Evolutionary conservation across 495 filamentous ascomycete species (phyloP).

Genomic region (Aspergillus baeticus): DNA sequence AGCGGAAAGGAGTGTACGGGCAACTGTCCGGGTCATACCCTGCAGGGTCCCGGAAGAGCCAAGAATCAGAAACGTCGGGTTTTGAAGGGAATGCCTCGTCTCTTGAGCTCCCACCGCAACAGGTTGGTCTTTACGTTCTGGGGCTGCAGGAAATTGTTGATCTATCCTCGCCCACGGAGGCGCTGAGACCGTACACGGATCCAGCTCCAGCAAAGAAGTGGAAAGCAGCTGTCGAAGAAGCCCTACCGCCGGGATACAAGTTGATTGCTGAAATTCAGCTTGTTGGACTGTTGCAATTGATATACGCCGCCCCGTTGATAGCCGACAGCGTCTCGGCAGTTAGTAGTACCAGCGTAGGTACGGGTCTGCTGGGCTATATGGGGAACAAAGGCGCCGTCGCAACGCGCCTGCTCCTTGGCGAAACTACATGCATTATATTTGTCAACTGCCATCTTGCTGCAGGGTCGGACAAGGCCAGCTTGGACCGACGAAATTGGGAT

Average conservation of each 20-base stretch:
- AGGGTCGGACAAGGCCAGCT: conserved; percentile 69
- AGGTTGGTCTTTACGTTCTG: conserved; percentile 85
- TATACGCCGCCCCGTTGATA: conserved; percentile 79
- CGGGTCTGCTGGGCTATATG: conserved; percentile 86
- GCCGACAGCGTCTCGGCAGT: conserved; percentile 70
- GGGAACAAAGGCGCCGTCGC: conserved; percentile 93
- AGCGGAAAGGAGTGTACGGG: conserved; percentile 67
- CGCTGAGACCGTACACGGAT: conserved; percentile 71
- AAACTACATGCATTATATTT: conserved; percentile 84
- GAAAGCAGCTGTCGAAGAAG: conserved; percentile 69
- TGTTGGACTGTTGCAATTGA: conserved; percentile 78
- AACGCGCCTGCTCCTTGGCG: conserved; percentile 80
- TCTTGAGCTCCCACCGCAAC: conserved; percentile 38
- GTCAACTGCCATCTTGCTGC: conserved; percentile 89
- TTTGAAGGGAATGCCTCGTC: neutral
- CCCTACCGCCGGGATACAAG: conserved; percentile 73
- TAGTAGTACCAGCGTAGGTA: conserved; percentile 76
- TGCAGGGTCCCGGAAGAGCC: conserved; percentile 2
- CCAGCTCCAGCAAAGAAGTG: conserved; percentile 67
- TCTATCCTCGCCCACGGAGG: conserved; percentile 65
- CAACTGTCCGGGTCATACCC: conserved; percentile 47
- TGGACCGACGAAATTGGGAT: conserved; percentile 91
- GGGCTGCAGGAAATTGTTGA: conserved; percentile 93
- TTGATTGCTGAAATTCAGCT: conserved; percentile 80
- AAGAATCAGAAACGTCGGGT: neutral